These are phyloP conservation scores for Bertia moriformis DNA, from an alignment of 2,329 filamentous ascomycete genomes.

Conservation along the genomic window DNA sequence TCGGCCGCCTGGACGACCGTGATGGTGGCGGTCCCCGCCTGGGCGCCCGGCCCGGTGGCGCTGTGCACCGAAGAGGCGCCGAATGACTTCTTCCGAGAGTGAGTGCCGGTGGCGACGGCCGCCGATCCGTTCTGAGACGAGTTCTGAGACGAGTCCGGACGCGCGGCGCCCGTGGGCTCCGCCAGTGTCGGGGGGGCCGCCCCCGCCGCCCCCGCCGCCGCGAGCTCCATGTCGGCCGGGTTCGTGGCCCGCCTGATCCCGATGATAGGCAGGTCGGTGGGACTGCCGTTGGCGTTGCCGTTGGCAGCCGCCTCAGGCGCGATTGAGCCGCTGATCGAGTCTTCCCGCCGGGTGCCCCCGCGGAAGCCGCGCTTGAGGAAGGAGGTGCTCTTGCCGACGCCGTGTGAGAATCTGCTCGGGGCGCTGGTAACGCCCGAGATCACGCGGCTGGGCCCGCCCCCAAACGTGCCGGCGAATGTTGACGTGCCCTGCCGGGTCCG, in stretches of 20 bases:
- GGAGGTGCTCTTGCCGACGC: constrained; percentile 76
- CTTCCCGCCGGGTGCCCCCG: constrained; percentile 53
- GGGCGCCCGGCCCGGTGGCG: constrained; percentile 40
- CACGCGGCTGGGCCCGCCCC: constrained; percentile 71
- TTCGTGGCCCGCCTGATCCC: background rate
- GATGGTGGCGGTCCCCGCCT: constrained; percentile 65
- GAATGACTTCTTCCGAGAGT: constrained; percentile 40
- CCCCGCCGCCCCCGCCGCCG: constrained; percentile 4
- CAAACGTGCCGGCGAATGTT: constrained; percentile 84
- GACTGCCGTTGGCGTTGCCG: too few species aligned
- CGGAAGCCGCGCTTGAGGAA: constrained; percentile 81
- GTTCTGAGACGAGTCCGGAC: constrained; percentile 5
- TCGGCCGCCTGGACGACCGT: constrained; percentile 66
- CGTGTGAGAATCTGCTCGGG: constrained; percentile 76
- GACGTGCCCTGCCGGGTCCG: constrained; percentile 78
- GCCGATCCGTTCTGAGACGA: background rate
- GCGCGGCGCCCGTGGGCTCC: constrained; percentile 4
- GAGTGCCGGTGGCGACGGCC: too few species aligned
- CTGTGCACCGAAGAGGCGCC: constrained; percentile 55
- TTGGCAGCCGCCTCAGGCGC: background rate
- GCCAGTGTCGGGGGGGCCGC: background rate
- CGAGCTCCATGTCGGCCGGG: background rate
- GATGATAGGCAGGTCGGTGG: background rate
- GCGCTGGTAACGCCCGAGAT: constrained; percentile 68
- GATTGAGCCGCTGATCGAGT: constrained; percentile 17